Base-by-base conservation (phyloP, 495 filamentous ascomycete genomes). In the Parathielavia hyrcaniae region DNA sequence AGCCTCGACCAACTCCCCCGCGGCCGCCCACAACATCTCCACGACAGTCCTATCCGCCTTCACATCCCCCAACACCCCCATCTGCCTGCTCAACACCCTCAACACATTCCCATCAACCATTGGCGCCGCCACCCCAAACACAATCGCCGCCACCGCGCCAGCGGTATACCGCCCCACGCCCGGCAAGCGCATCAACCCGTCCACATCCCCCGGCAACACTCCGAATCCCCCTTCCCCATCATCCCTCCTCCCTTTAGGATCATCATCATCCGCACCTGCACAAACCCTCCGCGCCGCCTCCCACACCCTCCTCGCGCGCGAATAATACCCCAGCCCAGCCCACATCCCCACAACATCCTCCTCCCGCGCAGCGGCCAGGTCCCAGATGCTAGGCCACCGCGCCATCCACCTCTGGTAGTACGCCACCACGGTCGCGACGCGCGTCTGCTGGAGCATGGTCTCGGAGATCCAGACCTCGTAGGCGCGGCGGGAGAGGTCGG, bases 381-480 rank as follows among this genome's bases (percentile, higher is more conserved):
- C 68, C 0, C 64, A 57, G 2, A 77, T 65, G 0, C 71, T 70
- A 0, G 75, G 76, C 66, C 72, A 77, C 34, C 60, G 45, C n/a
- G 55, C 62, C 65, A 75, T 74, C 76, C 76, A 79, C 2, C 66
- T 61, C n/a, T 61, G 70, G 71, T 73, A 79, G 59, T 77, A 77
- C 26, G 67, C 65, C 4, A 75, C 65, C 8, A 75, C 76, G 13
- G 62, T 61, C 8, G 70, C 65, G n/a, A 77, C 76, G 53, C 76
- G 76, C 7, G 76, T 79, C 64, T 79, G 76, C 65, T 79, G 76
- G 22, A 79, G 64, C 76, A 79, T 79, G 53, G 74, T 67, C 54
- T 79, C 76, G 64, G 74, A 77, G 60, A 79, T 76, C 69, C 73
- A 77, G 54, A 79, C 76, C 55, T 79, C 70, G 61, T 79, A 79